Base-by-base conservation (phyloP, 2,329 filamentous ascomycete genomes). In the Xylariaceae sp. region DNA sequence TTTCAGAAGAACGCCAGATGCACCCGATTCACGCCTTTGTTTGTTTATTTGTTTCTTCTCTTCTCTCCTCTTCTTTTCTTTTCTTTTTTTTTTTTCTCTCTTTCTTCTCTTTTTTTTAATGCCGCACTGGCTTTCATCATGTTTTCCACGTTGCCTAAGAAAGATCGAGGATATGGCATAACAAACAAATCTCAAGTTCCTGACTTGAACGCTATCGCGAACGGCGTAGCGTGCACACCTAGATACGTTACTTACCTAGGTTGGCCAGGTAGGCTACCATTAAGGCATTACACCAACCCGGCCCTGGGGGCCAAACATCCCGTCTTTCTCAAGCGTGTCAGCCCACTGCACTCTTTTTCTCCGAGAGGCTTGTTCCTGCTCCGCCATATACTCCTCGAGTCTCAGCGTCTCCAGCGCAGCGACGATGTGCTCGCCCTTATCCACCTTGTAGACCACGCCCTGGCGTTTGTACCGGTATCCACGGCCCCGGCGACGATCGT, bases 371-470 rank as follows among this genome's bases (percentile, higher is more conserved):
- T 2, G 2, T 1, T 41, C 49, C n/a, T 54, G 32, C 11, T 53
- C 43, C 3, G 37, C n/a, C 1, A 57, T 8, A 11, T 49, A 55
- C 3, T 55, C 35, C 7, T 46, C 52, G 0, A 60, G 50, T 19
- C 32, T 46, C 3, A 58, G 32, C 11, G 50, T 30, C 42, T 58
- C 47, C 1, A 60, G 45, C 5, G 53, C 58, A 2, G 37, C 35
- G 2, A 5, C 42, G 1, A 55, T 11, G 3, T 55, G 50, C 1
- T 54, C 53, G 2, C 55, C 52, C 6, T 47, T 29, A n/a, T 59
- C 55, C 0, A 55, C 37, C 0, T 37, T 2, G 4, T 52, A 52
- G 3, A 59, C 1, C 1, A 45, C 27, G 2, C 49, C 57, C 0
- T 6, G 44, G 12, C 46, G 51, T 19, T 39, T 41, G 7, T 30